phyloP scores from a whole-genome alignment of 140 eudicot genomes.

The Erigeron philadelphicus region DNA sequence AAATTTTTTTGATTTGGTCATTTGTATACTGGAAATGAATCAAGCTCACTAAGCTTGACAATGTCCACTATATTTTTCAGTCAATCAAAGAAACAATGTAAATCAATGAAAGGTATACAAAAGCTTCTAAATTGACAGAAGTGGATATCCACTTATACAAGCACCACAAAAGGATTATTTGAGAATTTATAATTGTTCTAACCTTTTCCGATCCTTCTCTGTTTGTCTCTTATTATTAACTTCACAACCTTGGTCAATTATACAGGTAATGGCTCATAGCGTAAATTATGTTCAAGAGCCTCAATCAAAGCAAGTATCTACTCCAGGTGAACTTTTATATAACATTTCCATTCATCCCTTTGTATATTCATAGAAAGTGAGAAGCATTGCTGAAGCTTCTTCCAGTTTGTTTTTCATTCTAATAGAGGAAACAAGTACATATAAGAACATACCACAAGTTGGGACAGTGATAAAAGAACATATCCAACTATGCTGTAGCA shows the following conservation, averaged over 20 bases:
- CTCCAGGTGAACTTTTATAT: slow-evolving; percentile 19
- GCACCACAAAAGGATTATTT: slow-evolving; percentile 5
- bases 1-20: not conserved
- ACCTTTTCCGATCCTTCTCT: not conserved
- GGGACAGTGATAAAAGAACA: not conserved
- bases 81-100: not conserved
- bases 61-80: not conserved
- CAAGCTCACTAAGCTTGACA: not conserved
- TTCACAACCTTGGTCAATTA: slow-evolving; percentile 5
- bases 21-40: slow-evolving; percentile 3
- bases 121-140: slow-evolving; percentile 1
- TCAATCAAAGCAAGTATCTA: slow-evolving; percentile 22
- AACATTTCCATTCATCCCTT: slow-evolving; percentile 1
- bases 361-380: not conserved
- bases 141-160: not conserved
- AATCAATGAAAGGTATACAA: slow-evolving; percentile 2
- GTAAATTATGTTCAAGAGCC: slow-evolving; percentile 37
- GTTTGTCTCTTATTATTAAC: slow-evolving; percentile 14
- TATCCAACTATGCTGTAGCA: not conserved
- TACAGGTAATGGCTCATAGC: slow-evolving; percentile 45
- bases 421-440: not conserved
- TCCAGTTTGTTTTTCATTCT: not conserved
- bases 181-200: not conserved
- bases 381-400: not conserved
- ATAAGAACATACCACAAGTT: not conserved